Evolutionary conservation across 179 eudicot species (phyloP).

Genomic region (Heliamphora pulchella): DNA sequence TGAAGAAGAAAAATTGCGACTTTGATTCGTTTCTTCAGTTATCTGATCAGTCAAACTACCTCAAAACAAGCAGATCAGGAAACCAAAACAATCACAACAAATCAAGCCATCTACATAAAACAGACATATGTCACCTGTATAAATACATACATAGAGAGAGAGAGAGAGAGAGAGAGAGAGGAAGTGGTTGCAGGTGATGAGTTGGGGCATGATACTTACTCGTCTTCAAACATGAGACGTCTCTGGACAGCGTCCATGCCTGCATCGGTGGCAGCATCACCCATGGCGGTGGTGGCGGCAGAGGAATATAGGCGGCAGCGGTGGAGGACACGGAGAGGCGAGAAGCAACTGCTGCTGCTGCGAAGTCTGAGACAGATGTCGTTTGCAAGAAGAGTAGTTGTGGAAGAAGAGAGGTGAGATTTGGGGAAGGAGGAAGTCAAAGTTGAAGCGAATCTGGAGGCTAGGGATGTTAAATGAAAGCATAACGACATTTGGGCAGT

Average conservation of each 20-base stretch:
- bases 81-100: background rate
- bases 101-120: background rate
- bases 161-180: background rate
- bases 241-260: conserved; percentile 88
- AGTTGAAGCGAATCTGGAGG: background rate
- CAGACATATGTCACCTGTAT: too few relatives aligned
- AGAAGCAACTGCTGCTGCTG: background rate
- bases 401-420: background rate
- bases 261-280: conserved; percentile 42
- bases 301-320: conserved; percentile 13
- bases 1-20: background rate
- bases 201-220: conserved; percentile 35
- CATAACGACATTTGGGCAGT: background rate
- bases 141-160: too few relatives aligned
- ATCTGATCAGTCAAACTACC: background rate
- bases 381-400: background rate
- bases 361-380: background rate
- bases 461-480: background rate
- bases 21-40: background rate
- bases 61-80: background rate
- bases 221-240: conserved; percentile 93
- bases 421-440: background rate
- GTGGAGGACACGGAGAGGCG: conserved; percentile 17
- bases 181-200: background rate
- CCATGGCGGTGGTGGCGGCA: conserved; percentile 25